Base-by-base conservation (phyloP, 257 asterid genomes). In the Craterostigma plantagineum region DNA sequence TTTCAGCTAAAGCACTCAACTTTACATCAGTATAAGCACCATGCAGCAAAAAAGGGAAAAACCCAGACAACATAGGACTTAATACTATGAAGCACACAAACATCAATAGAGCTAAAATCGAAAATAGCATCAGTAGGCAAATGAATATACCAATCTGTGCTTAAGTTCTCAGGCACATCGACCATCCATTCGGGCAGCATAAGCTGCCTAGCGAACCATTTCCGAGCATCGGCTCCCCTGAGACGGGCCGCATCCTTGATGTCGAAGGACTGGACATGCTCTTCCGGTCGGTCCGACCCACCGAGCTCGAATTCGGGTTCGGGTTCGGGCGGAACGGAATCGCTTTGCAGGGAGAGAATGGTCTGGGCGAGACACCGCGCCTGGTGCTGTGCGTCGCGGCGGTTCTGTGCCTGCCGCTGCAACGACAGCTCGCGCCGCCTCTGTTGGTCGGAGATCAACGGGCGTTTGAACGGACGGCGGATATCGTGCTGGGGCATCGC, bases 151-250 rank as follows among this genome's bases (percentile, higher is more conserved):
- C 99, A 90, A 59, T 83, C 87, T 11, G 72, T 39, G 38, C 34
- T 65, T 18, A 90, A 52, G 47, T 60, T 64, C 33, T 81, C 75
- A 9, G 99, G 99, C 16, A 83, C 78, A 52, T 83, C 95, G 18
- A 90, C 71, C 94, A 79, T 90, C 94, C 95, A 77, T 50, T 90
- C 99, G 4, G 95, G 94, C 16, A 83, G 79, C 98, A 90, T 79
- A 53, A 83, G 91, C 70, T 83, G 99, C 79, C 75, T 90, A 1
- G 95, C 77, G 51, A 83, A 90, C 92, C 95, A 77, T 36, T 60
- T 69, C 40, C 95, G 86, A 43, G 92, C 94, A 40, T 83, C 94
- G 8, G 63, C 50, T 46, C 98, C 93, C 67, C 61, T 75, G 6
- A 79, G 63, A 38, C 53, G 65, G 40, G 91, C 66, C 11, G 93